Conservation (phyloP, 192 early-diverging fungal species). For the Backusella australiensis region DNA sequence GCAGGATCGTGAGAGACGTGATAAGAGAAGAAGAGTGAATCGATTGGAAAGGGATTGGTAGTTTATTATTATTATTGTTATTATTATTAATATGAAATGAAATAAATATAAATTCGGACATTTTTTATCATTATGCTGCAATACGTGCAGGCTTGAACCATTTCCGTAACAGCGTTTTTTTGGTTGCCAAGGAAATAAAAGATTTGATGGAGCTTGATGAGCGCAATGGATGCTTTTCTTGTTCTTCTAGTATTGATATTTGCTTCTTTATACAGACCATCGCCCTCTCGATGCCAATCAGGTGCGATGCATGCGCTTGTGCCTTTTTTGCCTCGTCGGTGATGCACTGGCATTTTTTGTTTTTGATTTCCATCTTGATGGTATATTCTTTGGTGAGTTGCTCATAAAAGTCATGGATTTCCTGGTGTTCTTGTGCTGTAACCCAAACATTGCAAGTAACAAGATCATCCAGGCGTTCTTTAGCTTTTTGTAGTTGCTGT, state of each 20-base stretch:
- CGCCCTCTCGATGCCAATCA: neutral
- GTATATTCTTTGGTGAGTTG: neutral
- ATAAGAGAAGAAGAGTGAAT: neutral
- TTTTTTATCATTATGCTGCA: neutral
- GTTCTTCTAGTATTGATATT: neutral
- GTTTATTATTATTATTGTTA: neutral
- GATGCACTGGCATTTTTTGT: neutral
- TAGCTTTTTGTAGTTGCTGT: neutral
- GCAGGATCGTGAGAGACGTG: constrained; percentile 18
- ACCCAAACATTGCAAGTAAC: constrained; percentile 4
- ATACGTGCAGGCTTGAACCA: neutral
- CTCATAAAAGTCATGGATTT: neutral
- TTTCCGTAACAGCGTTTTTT: neutral
- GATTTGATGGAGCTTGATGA: neutral
- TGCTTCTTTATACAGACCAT: neutral
- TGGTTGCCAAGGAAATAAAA: neutral
- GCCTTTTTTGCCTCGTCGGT: neutral
- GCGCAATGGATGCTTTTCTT: neutral
- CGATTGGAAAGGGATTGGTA: constrained; percentile 4
- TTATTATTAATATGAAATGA: neutral
- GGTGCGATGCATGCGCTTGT: neutral
- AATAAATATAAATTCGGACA: neutral
- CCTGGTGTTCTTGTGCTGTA: neutral
- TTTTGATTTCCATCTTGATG: neutral
- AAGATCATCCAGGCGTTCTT: neutral